A percentile compares a stretch with the other conserved stretches of the same genome.
phyloP scores from a whole-genome alignment of 75 land plant species.

The Isoetes taiwanensis region DNA sequence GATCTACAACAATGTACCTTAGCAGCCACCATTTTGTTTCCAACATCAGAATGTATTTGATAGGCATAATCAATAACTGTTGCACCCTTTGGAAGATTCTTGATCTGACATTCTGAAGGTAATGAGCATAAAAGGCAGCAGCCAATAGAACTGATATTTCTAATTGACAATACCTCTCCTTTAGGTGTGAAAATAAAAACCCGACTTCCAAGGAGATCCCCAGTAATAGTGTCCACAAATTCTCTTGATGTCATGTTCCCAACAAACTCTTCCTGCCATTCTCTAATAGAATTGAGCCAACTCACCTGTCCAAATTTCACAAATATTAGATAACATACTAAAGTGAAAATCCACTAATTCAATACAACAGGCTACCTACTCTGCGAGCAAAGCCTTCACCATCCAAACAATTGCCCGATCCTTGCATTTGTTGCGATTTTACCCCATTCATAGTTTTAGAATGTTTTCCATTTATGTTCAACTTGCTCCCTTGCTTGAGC shows the following conservation, averaged over 20 bases:
- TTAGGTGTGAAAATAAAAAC: conserved; percentile 97
- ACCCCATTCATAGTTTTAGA: neutral
- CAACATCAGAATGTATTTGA: conserved; percentile 85
- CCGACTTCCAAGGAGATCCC: conserved; percentile 84
- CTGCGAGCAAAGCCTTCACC: conserved; percentile 76
- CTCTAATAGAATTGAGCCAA: conserved; percentile 97
- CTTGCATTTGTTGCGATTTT: neutral
- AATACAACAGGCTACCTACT: conserved; percentile 29
- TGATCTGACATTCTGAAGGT: conserved; percentile 44
- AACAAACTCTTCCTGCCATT: conserved; percentile 99
- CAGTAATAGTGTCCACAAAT: conserved; percentile 89
- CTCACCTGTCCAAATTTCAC: conserved; percentile 43
- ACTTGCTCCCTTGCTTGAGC: conserved; percentile 35
- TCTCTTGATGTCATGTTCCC: conserved; percentile 96
- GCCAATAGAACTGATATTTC: neutral
- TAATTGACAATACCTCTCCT: conserved; percentile 57
- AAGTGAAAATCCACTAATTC: neutral
- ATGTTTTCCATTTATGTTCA: neutral
- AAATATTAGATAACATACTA: neutral
- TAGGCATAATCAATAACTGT: conserved; percentile 96
- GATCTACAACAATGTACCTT: conserved; percentile 37
- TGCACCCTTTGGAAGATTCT: conserved; percentile 90
- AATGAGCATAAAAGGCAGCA: neutral
- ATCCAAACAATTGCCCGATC: conserved; percentile 25
- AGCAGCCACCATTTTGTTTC: conserved; percentile 95